phyloP scores from a whole-genome alignment of 768 basidiomycete species.

The Cystofilobasidium bisporidii region DNA sequence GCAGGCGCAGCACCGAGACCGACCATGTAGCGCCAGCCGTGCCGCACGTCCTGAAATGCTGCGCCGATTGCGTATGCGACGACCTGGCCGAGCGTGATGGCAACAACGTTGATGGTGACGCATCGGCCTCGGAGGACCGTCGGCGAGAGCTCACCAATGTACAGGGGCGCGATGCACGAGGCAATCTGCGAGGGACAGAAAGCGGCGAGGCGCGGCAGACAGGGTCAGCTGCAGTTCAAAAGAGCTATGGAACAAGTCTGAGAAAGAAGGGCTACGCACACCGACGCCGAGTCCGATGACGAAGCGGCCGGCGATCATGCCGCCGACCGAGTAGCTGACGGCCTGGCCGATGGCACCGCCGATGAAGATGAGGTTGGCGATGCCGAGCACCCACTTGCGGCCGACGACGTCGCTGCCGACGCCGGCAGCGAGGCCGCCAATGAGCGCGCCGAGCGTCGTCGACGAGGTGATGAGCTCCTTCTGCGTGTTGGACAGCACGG shows the following conservation, averaged over 20 bases:
- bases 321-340: slow-evolving; percentile 51
- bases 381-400: slow-evolving; percentile 54
- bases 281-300: slow-evolving; percentile 64
- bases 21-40: slow-evolving; percentile 79
- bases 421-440: slow-evolving; percentile 64
- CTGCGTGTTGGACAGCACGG: slow-evolving; percentile 51
- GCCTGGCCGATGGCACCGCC: slow-evolving; percentile 63
- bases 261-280: slow-evolving; percentile 17
- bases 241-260: too few relatives aligned
- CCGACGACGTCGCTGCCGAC: slow-evolving; percentile 63
- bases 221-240: too few relatives aligned
- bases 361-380: slow-evolving; percentile 66
- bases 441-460: slow-evolving; percentile 64
- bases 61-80: slow-evolving; percentile 35
- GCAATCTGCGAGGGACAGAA: slow-evolving; percentile 9
- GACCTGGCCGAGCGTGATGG: slow-evolving; percentile 57
- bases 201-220: not conserved
- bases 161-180: slow-evolving; percentile 54
- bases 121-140: slow-evolving; percentile 43
- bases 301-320: slow-evolving; percentile 67
- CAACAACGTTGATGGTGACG: slow-evolving; percentile 53
- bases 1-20: slow-evolving; percentile 65
- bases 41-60: slow-evolving; percentile 43
- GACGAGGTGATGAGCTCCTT: slow-evolving; percentile 76
- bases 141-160: slow-evolving; percentile 74